Base-by-base conservation (phyloP, 2,329 filamentous ascomycete species). In the Cadophora sp. region DNA sequence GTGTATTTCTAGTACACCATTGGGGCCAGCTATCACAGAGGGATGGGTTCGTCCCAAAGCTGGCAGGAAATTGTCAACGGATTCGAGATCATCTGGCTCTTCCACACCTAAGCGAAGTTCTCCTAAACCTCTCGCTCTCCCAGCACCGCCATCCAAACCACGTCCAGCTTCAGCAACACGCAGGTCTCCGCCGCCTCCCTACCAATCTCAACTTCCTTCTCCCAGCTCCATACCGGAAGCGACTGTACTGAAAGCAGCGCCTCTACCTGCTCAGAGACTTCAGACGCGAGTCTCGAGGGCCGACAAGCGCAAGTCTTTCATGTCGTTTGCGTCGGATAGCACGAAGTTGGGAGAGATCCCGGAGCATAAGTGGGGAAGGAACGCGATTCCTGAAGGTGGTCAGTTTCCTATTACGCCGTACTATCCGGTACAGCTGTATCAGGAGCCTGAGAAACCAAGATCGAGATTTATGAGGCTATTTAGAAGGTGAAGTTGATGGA, bases 331-430 rank as follows among this genome's bases (percentile, higher is more conserved):
- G 5, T 82, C 82, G 1, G 80, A 79, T 63, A 83, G 81, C 68
- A 84, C 82, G 14, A 83, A 83, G 66, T 71, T 84, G 4, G 81
- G 82, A n/a, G 82, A 83, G 70, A 79, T 83, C 22, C 76, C 75
- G n/a, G 69, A 75, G 48, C 55, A 71, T 46, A 76, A 73, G 56
- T 74, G 73, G 74, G 50, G 60, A 9, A 34, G 50, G 55, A 64
- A 59, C 8, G 43, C 46, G 1, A 59, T 31, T 43, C n/a, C 58
- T 4, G 55, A 51, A 12, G 55, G 37, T 6, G 66, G 62, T 14
- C 48, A 66, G n/a, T 75, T 70, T 64, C 73, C 73, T 5, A 62
- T 74, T 24, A 68, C 43, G 22, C 64, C 62, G 3, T 73, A 64
- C 62, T 75, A 72, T 65, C 75, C 75, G 4, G 37, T 75, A 48